Percentiles rank a stretch among this genome's conserved stretches.
phyloP scores from a whole-genome alignment of 2,329 filamentous ascomycete genomes.

The Acrocalymma vagum region DNA sequence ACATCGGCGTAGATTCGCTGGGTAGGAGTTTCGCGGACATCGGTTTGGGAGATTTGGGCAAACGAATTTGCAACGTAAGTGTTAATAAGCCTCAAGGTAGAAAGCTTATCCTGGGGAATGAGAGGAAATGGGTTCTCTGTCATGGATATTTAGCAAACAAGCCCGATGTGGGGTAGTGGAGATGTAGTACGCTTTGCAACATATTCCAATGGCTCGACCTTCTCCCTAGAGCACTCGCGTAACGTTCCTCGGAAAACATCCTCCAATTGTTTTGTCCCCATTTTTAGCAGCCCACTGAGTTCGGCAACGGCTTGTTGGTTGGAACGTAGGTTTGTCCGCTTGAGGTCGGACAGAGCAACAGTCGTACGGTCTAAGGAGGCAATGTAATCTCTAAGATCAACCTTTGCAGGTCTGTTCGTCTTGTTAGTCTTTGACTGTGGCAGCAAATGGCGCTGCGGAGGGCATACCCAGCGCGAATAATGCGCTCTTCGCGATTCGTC shows the following conservation, averaged over 20 bases:
- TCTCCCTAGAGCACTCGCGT: constrained; percentile 76
- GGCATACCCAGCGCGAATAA: constrained; percentile 79
- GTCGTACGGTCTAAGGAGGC: constrained; percentile 88
- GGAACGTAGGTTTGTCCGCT: constrained; percentile 86
- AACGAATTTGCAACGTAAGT: constrained; percentile 74
- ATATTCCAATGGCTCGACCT: constrained; percentile 87
- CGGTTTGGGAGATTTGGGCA: constrained; percentile 56
- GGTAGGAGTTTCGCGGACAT: constrained; percentile 69
- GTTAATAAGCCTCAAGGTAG: constrained; percentile 81
- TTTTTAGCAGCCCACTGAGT: constrained; percentile 77
- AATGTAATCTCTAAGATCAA: constrained; percentile 84
- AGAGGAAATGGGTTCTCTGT: constrained; percentile 77
- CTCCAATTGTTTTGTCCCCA: constrained; percentile 84
- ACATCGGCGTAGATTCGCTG: constrained; percentile 86
- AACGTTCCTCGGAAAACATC: constrained; percentile 82
- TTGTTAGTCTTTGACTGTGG: too few species aligned
- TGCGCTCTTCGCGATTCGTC: constrained; percentile 88
- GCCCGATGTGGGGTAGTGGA: too few species aligned
- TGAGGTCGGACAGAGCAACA: constrained; percentile 83
- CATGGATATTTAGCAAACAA: too few species aligned
- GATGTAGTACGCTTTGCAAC: constrained; percentile 88
- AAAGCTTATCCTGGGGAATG: constrained; percentile 77
- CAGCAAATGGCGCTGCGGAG: neutral
- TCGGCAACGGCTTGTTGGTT: constrained; percentile 91
- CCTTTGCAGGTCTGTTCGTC: constrained; percentile 59